phyloP scores from a whole-genome alignment of 441 rosid genomes.

The Erysimum pusillum region DNA sequence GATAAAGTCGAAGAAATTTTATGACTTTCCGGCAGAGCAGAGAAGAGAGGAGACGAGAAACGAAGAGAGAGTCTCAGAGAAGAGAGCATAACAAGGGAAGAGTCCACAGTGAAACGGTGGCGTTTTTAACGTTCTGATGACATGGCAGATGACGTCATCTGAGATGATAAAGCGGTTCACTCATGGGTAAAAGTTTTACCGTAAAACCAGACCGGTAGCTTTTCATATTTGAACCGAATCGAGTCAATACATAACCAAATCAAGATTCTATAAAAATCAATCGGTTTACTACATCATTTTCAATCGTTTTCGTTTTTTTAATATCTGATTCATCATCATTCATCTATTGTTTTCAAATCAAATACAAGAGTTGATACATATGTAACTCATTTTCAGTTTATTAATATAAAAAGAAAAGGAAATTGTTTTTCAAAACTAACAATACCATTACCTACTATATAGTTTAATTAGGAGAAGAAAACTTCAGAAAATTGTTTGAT shows the following conservation, averaged over 20 bases:
- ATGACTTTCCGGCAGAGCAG: not conserved
- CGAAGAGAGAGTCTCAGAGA: not conserved
- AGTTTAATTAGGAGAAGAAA: no score
- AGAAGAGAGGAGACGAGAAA: not conserved
- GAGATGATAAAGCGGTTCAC: not conserved
- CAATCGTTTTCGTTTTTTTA: no score
- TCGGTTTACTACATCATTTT: no score
- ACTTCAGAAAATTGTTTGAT: no score
- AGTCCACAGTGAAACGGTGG: not conserved
- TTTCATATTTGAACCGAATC: not conserved
- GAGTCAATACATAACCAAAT: not conserved
- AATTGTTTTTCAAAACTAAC: no score
- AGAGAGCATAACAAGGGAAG: not conserved
- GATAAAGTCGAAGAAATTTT: conserved; percentile 7
- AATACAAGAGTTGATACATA: no score
- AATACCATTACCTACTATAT: no score
- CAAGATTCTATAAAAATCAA: no score
- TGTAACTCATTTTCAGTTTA: no score
- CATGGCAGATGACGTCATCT: conserved; percentile 25
- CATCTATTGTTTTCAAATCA: no score
- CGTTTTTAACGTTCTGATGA: conserved; percentile 11
- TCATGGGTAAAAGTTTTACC: not conserved
- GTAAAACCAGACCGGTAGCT: not conserved
- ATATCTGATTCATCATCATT: no score
- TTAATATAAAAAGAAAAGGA: no score